Evolutionary conservation across 257 asterid genomes (phyloP).

Genomic region (Solanum chaucha): DNA sequence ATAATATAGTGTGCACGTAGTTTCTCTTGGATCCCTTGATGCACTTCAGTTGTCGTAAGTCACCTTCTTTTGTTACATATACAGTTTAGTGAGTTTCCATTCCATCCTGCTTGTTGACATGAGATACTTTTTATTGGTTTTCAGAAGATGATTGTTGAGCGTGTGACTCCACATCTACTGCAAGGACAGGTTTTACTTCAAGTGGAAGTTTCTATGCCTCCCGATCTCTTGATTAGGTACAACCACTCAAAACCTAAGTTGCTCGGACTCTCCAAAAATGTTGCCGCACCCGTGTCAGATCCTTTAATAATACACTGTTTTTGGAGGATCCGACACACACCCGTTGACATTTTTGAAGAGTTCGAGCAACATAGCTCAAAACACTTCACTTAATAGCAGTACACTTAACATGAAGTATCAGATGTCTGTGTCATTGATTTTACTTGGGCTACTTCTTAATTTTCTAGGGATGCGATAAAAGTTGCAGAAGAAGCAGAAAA

Average conservation of each 20-base stretch:
- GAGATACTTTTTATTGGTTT: slow-evolving; percentile 1
- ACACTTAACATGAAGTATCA: neutral
- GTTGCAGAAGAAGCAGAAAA: slow-evolving; percentile 68
- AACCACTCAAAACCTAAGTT: neutral
- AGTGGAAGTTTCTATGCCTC: slow-evolving; percentile 84
- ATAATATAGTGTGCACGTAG: neutral
- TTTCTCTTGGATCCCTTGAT: neutral
- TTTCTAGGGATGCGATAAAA: slow-evolving; percentile 53
- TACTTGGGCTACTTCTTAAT: neutral
- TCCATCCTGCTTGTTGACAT: neutral
- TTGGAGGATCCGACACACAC: neutral
- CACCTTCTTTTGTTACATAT: neutral
- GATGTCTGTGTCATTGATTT: neutral
- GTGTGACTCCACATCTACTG: slow-evolving; percentile 69
- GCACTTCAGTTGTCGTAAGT: neutral
- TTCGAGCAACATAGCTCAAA: neutral
- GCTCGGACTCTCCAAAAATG: neutral
- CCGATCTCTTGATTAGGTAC: slow-evolving; percentile 54
- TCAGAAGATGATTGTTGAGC: slow-evolving; percentile 68
- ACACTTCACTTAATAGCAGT: neutral
- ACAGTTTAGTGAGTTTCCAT: neutral
- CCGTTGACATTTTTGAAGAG: neutral
- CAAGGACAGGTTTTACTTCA: slow-evolving; percentile 75
- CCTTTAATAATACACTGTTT: neutral
- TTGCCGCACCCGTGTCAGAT: neutral